Percentiles rank a stretch among this genome's conserved stretches.
Evolutionary conservation across 768 basidiomycete genomes (phyloP).

Genomic region (Tulasnella sp.): DNA sequence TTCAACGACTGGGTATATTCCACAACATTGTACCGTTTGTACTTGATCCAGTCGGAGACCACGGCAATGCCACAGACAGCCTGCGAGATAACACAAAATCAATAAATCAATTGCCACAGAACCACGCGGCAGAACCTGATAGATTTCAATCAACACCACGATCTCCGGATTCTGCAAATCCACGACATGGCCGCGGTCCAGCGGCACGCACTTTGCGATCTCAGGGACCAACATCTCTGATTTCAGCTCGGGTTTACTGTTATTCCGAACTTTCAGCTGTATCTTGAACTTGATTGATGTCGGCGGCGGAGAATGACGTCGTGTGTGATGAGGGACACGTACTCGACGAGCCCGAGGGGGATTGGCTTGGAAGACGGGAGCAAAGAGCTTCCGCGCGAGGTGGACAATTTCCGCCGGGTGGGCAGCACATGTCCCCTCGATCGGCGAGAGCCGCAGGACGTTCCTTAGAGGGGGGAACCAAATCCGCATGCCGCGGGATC

Average conservation of each 20-base stretch:
- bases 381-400: slow-evolving; percentile 44
- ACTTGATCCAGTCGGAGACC: slow-evolving; percentile 55
- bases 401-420: slow-evolving; percentile 56
- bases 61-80: slow-evolving; percentile 65
- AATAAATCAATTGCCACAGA: not conserved
- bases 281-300: slow-evolving; percentile 54
- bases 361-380: slow-evolving; percentile 39
- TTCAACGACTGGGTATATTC: slow-evolving; percentile 49
- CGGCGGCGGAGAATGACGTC: not conserved
- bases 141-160: slow-evolving; percentile 68
- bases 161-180: slow-evolving; percentile 55
- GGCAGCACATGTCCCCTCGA: slow-evolving; percentile 53
- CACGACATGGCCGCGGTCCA: slow-evolving; percentile 42
- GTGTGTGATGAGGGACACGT: slow-evolving; percentile 25
- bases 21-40: slow-evolving; percentile 70
- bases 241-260: slow-evolving; percentile 53
- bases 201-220: slow-evolving; percentile 58
- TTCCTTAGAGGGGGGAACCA: slow-evolving; percentile 33
- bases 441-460: slow-evolving; percentile 57
- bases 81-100: slow-evolving; percentile 29
- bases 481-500: not conserved
- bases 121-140: slow-evolving; percentile 45
- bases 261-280: slow-evolving; percentile 62
- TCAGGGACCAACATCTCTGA: slow-evolving; percentile 50
- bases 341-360: slow-evolving; percentile 28